Evolutionary conservation across 495 filamentous ascomycete species (phyloP).

Genomic region (Chaetomidium leptoderma): DNA sequence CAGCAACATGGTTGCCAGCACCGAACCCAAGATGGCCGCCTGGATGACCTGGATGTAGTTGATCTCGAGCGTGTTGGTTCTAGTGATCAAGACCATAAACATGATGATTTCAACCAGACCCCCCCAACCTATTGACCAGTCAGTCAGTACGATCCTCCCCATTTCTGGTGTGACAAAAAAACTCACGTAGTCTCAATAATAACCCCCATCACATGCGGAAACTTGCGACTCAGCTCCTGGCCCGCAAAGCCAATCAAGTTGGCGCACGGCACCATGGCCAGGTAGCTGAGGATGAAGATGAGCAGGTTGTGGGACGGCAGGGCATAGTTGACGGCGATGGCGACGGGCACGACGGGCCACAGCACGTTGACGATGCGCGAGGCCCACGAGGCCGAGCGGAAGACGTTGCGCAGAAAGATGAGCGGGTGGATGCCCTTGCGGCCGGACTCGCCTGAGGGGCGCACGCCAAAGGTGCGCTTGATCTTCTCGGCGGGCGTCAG

Average conservation of each 20-base stretch:
- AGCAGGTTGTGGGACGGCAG: slow-evolving; percentile 44
- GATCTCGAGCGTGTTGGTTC: slow-evolving; percentile 3
- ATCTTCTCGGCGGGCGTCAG: slow-evolving; percentile 2
- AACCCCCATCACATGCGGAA: slow-evolving; percentile 72
- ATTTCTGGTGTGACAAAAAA: too few relatives aligned
- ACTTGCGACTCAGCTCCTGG: slow-evolving; percentile 71
- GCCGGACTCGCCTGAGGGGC: slow-evolving; percentile 40
- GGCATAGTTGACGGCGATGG: slow-evolving; percentile 45
- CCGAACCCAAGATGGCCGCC: slow-evolving; percentile 34
- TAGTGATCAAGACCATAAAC: slow-evolving; percentile 65
- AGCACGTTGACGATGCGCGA: slow-evolving; percentile 46
- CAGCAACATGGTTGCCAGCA: slow-evolving; percentile 41
- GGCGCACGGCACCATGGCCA: slow-evolving; percentile 76
- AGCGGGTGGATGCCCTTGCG: slow-evolving; percentile 43
- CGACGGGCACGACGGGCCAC: slow-evolving; percentile 53
- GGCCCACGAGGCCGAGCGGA: slow-evolving; percentile 38
- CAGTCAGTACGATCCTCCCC: background rate
- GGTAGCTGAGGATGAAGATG: slow-evolving; percentile 44
- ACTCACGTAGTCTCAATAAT: slow-evolving; percentile 64
- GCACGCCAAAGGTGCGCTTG: slow-evolving; percentile 18
- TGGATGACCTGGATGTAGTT: slow-evolving; percentile 68
- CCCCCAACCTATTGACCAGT: slow-evolving; percentile 47
- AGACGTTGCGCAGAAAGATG: slow-evolving; percentile 40
- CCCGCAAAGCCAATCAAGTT: slow-evolving; percentile 83
- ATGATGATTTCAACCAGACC: slow-evolving; percentile 78